Base-by-base conservation (phyloP, 202 grass and related monocot species). In the Musa balbisiana region DNA sequence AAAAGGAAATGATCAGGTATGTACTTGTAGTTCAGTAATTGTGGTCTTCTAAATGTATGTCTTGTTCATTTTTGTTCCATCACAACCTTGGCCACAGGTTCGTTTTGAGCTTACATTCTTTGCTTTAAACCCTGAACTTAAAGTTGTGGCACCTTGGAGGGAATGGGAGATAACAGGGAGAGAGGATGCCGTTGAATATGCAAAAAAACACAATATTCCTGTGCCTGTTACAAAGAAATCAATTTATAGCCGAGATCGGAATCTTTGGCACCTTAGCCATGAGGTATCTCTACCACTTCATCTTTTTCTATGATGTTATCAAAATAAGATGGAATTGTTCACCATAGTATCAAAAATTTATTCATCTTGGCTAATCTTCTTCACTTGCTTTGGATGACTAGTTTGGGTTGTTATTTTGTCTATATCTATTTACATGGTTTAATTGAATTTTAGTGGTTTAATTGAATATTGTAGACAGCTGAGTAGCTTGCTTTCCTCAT, bases 211-310 rank as follows among this genome's bases (percentile, higher is more conserved):
- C 26, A 83, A 94, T 54, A 81, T 99, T 76, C 95, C 91, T 43
- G 80, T 99, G 80, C 85, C 95, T 49, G 95, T 99, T 80, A 87
- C 95, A 78, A 95, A 99, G 82, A 95, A 95, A 86, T 95, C 89
- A 72, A 99, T 99, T 92, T 92, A 99, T 76, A 99, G 95, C 73
- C 80, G 95, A 76, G 91, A 99, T 72, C 87, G 95, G 65, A 99
- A 99, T 84, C 88, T 99, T 72, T 99, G 89, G 91, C 91, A 99
- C 80, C 91, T 99, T 79, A 99, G 95, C 80, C 95, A 99, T 82
- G 95, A 99, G 95, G 95, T 99, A 88, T 72, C 50, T 19, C 1
- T 58, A 9, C 56, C 20, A 59, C 12, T 71, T 1, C 10, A 13
- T 24, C 25, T 51, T 71, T 49, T 58, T 49, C 65, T 52, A 14